Evolutionary conservation across 768 basidiomycete species (phyloP), one percentile per base, ranked within the genome.

Genomic region (Melanogaster broomeanus): DNA sequence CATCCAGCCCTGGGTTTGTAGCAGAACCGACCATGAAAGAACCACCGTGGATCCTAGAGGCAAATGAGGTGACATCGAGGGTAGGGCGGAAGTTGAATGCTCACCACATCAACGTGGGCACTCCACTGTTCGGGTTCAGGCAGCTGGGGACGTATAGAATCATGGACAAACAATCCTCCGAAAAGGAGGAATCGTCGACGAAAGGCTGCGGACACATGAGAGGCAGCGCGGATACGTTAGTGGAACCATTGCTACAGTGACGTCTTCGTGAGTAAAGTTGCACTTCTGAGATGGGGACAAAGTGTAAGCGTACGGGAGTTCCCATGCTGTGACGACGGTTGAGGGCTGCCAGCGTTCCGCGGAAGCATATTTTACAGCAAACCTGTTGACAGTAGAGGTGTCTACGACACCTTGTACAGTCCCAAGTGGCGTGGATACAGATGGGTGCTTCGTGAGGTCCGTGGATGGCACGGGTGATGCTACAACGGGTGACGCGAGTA

Each of bases 161-260:
- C 74, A 91, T 82, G 19, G 84, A 91, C 41, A 96, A 74, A 65
- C 93, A 96, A 65, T 94, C 89, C 67, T 94, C 93, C 48, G 65
- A 77, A 68, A 71, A 79, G 5, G 68, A 63, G n/a, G 80, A 79
- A 27, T 74, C 55, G 58, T 78, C 72, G 12, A 81, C 70, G 53
- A 59, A 69, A 40, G 72, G 70, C 65, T 93, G 93, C 9, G 88
- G 85, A 64, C 92, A 95, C 8, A 82, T 77, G 4, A 84, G 74
- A 18, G 91, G 90, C 28, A 89, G 71, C 9, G 68, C 70, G 0
- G 83, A 72, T 11, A 73, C 70, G 62, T 87, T 75, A 6, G 75
- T 73, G 28, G 75, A 66, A 15, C 76, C 77, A 55, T 79, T 78
- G 4, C 85, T 87, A 16, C 12, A 11, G 38, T 31, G 31, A 25